Evolutionary conservation across 2,329 filamentous ascomycete species (phyloP).

Genomic region (Paraphoma chrysanthemicola): DNA sequence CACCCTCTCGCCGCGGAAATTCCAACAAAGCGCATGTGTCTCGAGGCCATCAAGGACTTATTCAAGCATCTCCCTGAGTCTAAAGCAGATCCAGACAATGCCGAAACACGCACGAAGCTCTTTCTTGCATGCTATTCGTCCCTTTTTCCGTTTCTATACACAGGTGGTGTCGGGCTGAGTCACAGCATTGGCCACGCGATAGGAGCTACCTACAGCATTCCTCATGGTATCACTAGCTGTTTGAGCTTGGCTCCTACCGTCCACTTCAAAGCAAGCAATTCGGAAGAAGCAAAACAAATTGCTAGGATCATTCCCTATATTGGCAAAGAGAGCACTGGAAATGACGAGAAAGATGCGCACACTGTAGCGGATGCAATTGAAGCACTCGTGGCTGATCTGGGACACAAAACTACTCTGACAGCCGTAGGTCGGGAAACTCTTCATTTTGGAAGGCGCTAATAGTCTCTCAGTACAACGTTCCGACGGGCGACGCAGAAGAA

Average conservation of each 20-base stretch:
- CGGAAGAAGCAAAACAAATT: slow-evolving; percentile 56
- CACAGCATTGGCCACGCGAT: slow-evolving; percentile 60
- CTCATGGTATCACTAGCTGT: slow-evolving; percentile 63
- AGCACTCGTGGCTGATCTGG: slow-evolving; percentile 54
- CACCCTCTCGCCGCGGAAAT: slow-evolving; percentile 61
- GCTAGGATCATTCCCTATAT: slow-evolving; percentile 56
- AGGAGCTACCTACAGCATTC: slow-evolving; percentile 62
- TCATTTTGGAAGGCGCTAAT: slow-evolving; percentile 14
- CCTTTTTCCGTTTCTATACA: slow-evolving; percentile 56
- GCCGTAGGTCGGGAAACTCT: slow-evolving; percentile 30
- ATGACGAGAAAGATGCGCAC: slow-evolving; percentile 53
- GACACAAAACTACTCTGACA: slow-evolving; percentile 45
- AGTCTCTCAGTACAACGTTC: slow-evolving; percentile 40
- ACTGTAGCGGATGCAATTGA: slow-evolving; percentile 55
- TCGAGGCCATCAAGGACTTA: slow-evolving; percentile 58
- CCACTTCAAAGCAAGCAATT: slow-evolving; percentile 58
- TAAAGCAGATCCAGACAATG: slow-evolving; percentile 54
- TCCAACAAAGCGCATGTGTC: slow-evolving; percentile 53
- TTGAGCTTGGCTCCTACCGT: slow-evolving; percentile 62
- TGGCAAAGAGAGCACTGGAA: slow-evolving; percentile 50
- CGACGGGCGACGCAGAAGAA: slow-evolving; percentile 44
- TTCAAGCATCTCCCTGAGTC: slow-evolving; percentile 61
- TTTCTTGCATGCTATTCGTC: slow-evolving; percentile 62
- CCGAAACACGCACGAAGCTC: slow-evolving; percentile 59
- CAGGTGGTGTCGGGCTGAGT: slow-evolving; percentile 58